These are phyloP conservation scores for Puccinia polysora DNA, from an alignment of 1,284 basidiomycete genomes.

Conservation along the genomic window DNA sequence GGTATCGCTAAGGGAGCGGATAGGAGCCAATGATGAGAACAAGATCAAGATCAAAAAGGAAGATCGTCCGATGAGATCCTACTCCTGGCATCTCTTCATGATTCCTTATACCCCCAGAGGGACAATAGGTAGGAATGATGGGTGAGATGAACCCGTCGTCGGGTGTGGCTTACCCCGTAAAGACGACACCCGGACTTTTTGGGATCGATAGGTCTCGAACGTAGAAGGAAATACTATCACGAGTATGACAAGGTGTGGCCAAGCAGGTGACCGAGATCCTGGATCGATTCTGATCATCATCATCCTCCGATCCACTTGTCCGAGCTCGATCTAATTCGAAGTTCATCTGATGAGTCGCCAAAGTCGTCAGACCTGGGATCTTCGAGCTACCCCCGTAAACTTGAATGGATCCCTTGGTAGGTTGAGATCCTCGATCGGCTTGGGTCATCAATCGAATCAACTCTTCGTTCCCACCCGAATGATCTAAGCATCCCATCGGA, in stretches of 20 bases:
- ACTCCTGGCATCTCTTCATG: too few species aligned
- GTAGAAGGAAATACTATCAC: conserved; percentile 90
- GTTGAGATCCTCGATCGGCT: too few species aligned
- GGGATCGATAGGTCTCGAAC: conserved; percentile 62
- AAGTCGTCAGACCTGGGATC: conserved; percentile 64
- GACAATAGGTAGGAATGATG: too few species aligned
- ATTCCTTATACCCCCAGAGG: too few species aligned
- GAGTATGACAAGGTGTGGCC: conserved; percentile 91
- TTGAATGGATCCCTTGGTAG: conserved; percentile 61
- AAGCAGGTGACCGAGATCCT: conserved; percentile 59
- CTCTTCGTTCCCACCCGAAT: conserved; percentile 76
- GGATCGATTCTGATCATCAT: conserved; percentile 59
- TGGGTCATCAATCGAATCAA: conserved; percentile 53
- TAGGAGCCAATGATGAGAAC: neutral
- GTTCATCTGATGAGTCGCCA: conserved; percentile 72
- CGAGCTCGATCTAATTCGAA: conserved; percentile 64
- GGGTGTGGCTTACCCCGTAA: conserved; percentile 68
- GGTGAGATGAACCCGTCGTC: neutral
- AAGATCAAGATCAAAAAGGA: too few species aligned
- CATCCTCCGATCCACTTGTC: too few species aligned
- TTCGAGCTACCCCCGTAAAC: conserved; percentile 79
- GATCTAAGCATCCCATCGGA: too few species aligned
- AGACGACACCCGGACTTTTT: conserved; percentile 67
- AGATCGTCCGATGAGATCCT: too few species aligned
- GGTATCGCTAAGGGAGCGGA: conserved; percentile 62